A percentile compares a stretch with the other conserved stretches of the same genome.
phyloP scores from a whole-genome alignment of 345 rosid species.

The Camelina hispida region DNA sequence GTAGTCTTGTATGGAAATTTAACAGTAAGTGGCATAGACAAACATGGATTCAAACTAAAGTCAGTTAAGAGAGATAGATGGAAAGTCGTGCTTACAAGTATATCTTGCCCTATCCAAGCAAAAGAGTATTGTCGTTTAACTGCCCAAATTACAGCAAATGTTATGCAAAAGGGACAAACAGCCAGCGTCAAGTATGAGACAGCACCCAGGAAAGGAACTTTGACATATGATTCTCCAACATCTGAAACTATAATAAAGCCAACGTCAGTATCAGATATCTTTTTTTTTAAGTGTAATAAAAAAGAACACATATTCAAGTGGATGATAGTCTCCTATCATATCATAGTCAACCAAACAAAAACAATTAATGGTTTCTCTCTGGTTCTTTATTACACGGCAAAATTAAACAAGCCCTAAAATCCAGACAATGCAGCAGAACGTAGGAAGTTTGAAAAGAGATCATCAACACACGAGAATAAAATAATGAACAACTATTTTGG shows the following conservation, averaged over 20 bases:
- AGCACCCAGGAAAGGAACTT: slow-evolving; percentile 85
- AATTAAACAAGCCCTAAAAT: not conserved
- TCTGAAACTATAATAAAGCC: slow-evolving; percentile 75
- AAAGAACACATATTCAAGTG: slow-evolving; percentile 2
- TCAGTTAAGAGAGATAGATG: too few species aligned
- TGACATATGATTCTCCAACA: slow-evolving; percentile 77
- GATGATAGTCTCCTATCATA: not conserved
- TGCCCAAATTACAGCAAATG: slow-evolving; percentile 94
- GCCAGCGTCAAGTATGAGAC: slow-evolving; percentile 87
- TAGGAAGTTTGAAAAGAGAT: not conserved
- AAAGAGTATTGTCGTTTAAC: slow-evolving; percentile 61
- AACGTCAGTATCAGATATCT: slow-evolving; percentile 48
- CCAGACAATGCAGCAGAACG: slow-evolving; percentile 21
- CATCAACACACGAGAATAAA: not conserved
- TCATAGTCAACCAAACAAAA: not conserved
- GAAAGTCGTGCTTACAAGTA: slow-evolving; percentile 73
- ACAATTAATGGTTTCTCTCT: not conserved
- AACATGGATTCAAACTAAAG: slow-evolving; percentile 9
- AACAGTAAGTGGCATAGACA: slow-evolving; percentile 10
- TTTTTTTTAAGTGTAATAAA: too few species aligned
- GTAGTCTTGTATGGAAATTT: not conserved
- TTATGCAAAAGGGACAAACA: slow-evolving; percentile 88
- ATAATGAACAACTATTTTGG: not conserved
- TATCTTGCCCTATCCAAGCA: slow-evolving; percentile 99
- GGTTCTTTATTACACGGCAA: not conserved